A percentile compares a stretch with the other conserved stretches of the same genome.
These are phyloP conservation scores for Eucalyptus viminalis DNA, from an alignment of 345 rosid genomes.

Conservation along the genomic window DNA sequence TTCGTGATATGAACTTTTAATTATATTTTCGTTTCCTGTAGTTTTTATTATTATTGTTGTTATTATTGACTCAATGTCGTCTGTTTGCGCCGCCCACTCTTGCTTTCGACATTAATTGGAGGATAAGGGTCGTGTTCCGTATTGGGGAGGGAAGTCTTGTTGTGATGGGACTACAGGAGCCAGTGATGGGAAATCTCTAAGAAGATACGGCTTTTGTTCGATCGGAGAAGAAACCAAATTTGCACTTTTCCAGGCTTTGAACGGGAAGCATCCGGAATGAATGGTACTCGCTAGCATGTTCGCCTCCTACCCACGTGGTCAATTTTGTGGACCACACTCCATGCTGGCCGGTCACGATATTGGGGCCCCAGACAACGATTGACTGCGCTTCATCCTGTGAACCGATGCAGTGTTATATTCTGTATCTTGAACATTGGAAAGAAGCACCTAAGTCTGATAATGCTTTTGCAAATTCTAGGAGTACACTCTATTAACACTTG, in stretches of 20 bases:
- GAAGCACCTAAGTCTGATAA: background rate
- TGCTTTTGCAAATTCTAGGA: background rate
- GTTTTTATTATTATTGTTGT: background rate
- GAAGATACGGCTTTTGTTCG: background rate
- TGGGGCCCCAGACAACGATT: background rate
- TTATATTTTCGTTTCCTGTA: background rate
- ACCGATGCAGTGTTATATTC: background rate
- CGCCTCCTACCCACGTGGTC: background rate
- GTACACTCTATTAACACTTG: background rate
- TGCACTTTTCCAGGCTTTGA: background rate
- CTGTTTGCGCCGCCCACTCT: background rate
- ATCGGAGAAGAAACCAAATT: background rate
- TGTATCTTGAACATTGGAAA: background rate
- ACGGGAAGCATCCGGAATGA: background rate
- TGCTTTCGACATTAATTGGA: background rate
- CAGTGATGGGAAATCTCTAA: background rate
- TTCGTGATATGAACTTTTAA: too few species aligned
- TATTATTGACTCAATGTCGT: background rate
- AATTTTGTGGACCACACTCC: background rate
- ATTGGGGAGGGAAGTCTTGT: background rate
- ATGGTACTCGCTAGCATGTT: background rate
- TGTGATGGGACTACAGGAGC: background rate
- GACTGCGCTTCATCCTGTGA: background rate
- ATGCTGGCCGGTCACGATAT: background rate
- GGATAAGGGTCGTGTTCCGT: background rate